Evolutionary conservation across 352 stramenopile genomes (phyloP), one percentile per base, ranked within the genome.

Genomic region (Phytopythium kandeliae): DNA sequence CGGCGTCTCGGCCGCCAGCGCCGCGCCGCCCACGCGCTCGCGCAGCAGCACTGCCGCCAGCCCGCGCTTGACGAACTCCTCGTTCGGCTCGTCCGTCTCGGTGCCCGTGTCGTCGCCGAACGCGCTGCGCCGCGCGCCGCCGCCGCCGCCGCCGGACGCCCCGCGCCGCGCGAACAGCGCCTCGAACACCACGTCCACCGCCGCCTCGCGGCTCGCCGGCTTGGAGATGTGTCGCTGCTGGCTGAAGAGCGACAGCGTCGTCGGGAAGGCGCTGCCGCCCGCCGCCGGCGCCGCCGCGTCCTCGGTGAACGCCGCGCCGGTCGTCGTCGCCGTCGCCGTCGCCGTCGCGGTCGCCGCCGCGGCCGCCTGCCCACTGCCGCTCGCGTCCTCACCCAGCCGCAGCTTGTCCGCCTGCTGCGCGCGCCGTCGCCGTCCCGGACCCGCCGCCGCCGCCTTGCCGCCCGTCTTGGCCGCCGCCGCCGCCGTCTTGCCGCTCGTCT

Each of bases 161-260:
- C 33, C 30, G 22, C 59, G 74, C 36, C 71, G 71, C 16, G 63
- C 57, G 38, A 94, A 94, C 2, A 94, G 63, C 28, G 81, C 77
- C 37, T 69, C 60, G 34, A 92, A 94, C 28, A 94, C 78, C 37
- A 77, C 91, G 52, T 94, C 77, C 48, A 94, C 88, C 44, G 90
- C 78, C 11, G 80, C 78, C 42, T 91, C 83, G 19, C 83, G 78
- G 34, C 79, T 89, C 24, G 85, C 83, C 40, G 49, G 65, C 46
- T 86, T 86, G 9, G 83, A 75, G 58, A 94, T 67, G 41, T 78
- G 75, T 51, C 90, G 88, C 58, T 92, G 82, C 58, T 86, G 78
- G 48, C 74, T 82, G n/a, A 89, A 78, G 47, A 92, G 62, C 48
- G 79, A 78, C 33, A 92, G 58, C 17, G 78, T 71, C 51, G 87